Evolutionary conservation across 2,329 filamentous ascomycete species (phyloP).

Genomic region (Cercospora berteroae): DNA sequence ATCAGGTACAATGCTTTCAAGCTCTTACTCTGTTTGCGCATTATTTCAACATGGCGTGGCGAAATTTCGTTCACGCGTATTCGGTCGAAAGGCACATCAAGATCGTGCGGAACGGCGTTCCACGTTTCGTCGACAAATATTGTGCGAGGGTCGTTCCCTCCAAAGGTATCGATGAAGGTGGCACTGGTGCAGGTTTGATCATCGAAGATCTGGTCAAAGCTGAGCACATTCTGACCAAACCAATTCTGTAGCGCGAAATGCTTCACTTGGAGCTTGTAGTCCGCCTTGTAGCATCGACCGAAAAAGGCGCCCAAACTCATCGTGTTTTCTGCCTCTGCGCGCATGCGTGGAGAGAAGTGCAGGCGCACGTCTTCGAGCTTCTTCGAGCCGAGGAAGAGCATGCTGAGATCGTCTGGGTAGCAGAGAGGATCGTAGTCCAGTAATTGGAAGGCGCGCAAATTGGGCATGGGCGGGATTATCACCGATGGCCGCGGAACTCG

Average conservation of each 20-base stretch:
- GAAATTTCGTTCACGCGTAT: constrained; percentile 34
- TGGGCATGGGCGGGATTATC: constrained; percentile 57
- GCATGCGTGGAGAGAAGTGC: constrained; percentile 63
- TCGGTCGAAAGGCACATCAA: constrained; percentile 19
- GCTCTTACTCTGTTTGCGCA: constrained; percentile 31
- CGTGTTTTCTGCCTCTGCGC: constrained; percentile 57
- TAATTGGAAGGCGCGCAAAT: constrained; percentile 53
- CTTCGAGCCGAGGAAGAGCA: constrained; percentile 53
- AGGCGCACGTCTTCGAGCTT: constrained; percentile 56
- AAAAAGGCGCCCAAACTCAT: constrained; percentile 57
- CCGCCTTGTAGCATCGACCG: constrained; percentile 52
- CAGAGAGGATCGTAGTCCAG: constrained; percentile 63
- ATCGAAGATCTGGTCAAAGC: constrained; percentile 49
- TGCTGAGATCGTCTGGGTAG: constrained; percentile 62
- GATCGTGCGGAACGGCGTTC: constrained; percentile 36
- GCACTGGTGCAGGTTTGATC: constrained; percentile 45
- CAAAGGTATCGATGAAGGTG: constrained; percentile 55
- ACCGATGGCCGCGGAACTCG: constrained; percentile 58
- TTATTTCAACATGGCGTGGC: constrained; percentile 34
- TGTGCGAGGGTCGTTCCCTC: constrained; percentile 43
- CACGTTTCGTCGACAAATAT: constrained; percentile 59
- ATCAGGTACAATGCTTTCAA: constrained; percentile 47
- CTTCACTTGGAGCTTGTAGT: constrained; percentile 48
- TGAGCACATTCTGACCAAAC: constrained; percentile 53
- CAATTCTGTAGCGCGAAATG: constrained; percentile 58